Conservation (phyloP, 2,329 filamentous ascomycete species). For the Aspergillus pseudoterreus region DNA sequence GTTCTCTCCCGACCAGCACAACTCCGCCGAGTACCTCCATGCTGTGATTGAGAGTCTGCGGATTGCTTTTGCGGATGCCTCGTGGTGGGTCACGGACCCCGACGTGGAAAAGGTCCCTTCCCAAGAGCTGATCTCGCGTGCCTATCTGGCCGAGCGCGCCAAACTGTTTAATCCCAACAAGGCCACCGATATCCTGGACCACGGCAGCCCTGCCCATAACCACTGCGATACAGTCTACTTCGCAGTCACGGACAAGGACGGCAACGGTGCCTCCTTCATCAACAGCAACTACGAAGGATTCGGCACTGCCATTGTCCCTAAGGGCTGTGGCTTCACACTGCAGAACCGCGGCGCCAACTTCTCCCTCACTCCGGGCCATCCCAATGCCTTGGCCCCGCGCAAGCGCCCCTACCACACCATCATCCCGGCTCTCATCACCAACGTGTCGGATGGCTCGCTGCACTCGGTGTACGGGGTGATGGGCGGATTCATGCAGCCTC, state of each 20-base stretch:
- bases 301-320: slow-evolving; percentile 80
- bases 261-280: slow-evolving; percentile 94
- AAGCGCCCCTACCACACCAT: slow-evolving; percentile 98
- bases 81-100: slow-evolving; percentile 88
- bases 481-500: slow-evolving; percentile 98
- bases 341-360: slow-evolving; percentile 94
- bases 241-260: slow-evolving; percentile 71
- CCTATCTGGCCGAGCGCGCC: slow-evolving; percentile 69
- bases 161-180: slow-evolving; percentile 58
- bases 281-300: slow-evolving; percentile 89
- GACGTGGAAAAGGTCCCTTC: slow-evolving; percentile 67
- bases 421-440: slow-evolving; percentile 87
- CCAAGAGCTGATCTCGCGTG: slow-evolving; percentile 63
- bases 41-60: slow-evolving; percentile 82
- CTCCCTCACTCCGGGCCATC: slow-evolving; percentile 63
- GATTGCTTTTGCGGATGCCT: slow-evolving; percentile 83
- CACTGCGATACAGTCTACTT: slow-evolving; percentile 96
- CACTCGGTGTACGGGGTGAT: slow-evolving; percentile 92
- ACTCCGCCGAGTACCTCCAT: slow-evolving; percentile 76
- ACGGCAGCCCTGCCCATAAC: slow-evolving; percentile 79
- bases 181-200: slow-evolving; percentile 53
- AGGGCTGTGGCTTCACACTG: slow-evolving; percentile 83
- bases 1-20: slow-evolving; percentile 71
- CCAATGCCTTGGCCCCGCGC: slow-evolving; percentile 72
- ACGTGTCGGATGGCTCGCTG: slow-evolving; percentile 66